Evolutionary conservation across 2,329 filamentous ascomycete genomes (phyloP), one percentile per base, ranked within the genome.

Genomic region (Emydomyces testavorans): DNA sequence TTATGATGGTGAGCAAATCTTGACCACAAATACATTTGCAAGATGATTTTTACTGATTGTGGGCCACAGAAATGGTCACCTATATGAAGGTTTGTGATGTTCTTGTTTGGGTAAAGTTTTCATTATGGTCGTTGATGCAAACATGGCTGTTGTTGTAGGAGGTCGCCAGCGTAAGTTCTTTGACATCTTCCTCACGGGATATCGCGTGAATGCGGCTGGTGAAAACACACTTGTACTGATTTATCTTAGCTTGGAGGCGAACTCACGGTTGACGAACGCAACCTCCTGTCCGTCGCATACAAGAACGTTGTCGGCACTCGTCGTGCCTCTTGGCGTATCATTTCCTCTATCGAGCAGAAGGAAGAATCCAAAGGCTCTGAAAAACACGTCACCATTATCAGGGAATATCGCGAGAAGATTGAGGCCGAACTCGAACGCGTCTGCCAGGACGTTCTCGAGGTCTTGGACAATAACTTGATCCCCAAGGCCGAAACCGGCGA

Each of bases 301-400:
- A 98, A 98, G 85, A 98, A 98, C 74, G 92, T 98, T 53, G 87
- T 98, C 64, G 90, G 92, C 64, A 93, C 92, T 67, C 84, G 90
- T 71, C 90, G 92, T 81, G 90, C 90, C 67, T 95, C 88, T 63
- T 98, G 90, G 90, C 83, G 90, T 75, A 96, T 98, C 74, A 93
- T 98, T 74, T 93, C 89, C 68, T 96, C 92, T 68, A 96, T 98
- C 72, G 90, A 96, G 78, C 90, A 96, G 75, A 96, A 96, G 83
- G 90, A 96, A 78, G 90, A 96, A 76, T 92, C 88, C 68, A 96
- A 95, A 82, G 90, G 90, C 67, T 87, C 84, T 59, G 87, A 93
- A 65, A 90, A 92, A 78, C 90, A 96, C 72, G 87, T 95, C 64
- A 69, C 75, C 62, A 88, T 85, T 72, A 96, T 96, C 75, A 85